Evolutionary conservation across 148 eudicot genomes (phyloP).

Genomic region (Chenopodium formosanum): DNA sequence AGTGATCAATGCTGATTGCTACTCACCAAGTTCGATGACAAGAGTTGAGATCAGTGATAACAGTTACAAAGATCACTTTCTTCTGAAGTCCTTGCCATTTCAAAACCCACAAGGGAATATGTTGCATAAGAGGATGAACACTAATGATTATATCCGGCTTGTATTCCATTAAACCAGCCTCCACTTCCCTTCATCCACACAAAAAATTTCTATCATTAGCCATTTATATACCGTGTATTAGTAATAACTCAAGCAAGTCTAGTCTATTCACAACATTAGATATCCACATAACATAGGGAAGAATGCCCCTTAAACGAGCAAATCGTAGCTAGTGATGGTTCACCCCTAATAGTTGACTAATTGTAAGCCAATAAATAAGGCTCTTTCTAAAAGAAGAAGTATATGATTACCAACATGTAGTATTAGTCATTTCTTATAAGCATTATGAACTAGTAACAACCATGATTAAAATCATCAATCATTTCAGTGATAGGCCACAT

Average conservation of each 20-base stretch:
- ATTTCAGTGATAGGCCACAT: constrained; percentile 14
- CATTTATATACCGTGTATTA: background rate
- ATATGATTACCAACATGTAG: constrained; percentile 3
- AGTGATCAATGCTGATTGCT: background rate
- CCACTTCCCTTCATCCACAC: constrained; percentile 77
- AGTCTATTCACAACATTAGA: background rate
- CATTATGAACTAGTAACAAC: constrained; percentile 11
- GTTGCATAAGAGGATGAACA: constrained; percentile 99
- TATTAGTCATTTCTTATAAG: background rate
- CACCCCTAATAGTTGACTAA: background rate
- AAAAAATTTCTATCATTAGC: background rate
- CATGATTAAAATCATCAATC: constrained; percentile 5
- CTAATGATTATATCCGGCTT: constrained; percentile 93
- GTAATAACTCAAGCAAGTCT: background rate
- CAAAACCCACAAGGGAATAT: constrained; percentile 94
- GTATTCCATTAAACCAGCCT: constrained; percentile 96
- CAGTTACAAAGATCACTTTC: constrained; percentile 89
- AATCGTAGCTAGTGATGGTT: background rate
- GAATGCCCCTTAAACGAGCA: background rate
- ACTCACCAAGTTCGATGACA: constrained; percentile 94
- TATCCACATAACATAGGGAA: background rate
- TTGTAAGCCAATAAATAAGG: background rate
- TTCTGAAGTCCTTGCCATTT: constrained; percentile 97
- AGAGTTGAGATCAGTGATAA: constrained; percentile 89
- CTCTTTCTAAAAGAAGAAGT: constrained; percentile 2